phyloP scores from a whole-genome alignment of 371 early-diverging fungal genomes.

The Saksenaea vasiformis region DNA sequence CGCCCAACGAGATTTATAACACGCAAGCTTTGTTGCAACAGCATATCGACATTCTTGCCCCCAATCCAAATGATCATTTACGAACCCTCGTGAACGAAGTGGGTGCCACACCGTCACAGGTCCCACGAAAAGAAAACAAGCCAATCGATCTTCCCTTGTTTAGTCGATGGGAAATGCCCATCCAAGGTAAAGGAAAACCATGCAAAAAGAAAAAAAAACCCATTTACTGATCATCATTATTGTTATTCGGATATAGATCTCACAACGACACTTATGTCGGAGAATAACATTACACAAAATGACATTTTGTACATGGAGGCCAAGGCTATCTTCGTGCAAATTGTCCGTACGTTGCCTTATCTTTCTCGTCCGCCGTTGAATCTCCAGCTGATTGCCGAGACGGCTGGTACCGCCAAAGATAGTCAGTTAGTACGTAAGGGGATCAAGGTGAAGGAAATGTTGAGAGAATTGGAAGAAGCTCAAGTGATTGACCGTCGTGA shows the following conservation, averaged over 20 bases:
- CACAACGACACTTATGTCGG: conserved; percentile 60
- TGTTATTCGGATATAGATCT: too few relatives aligned
- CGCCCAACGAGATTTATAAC: conserved; percentile 89
- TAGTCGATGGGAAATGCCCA: conserved; percentile 89
- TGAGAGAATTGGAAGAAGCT: conserved; percentile 76
- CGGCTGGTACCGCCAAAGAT: conserved; percentile 85
- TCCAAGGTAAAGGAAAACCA: conserved; percentile 49
- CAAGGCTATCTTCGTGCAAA: conserved; percentile 89
- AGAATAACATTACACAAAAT: conserved; percentile 81
- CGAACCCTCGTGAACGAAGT: conserved; percentile 76
- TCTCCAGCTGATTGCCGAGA: conserved; percentile 75
- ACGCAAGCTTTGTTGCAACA: conserved; percentile 81
- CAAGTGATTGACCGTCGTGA: conserved; percentile 70
- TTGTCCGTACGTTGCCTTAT: conserved; percentile 78
- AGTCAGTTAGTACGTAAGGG: conserved; percentile 83
- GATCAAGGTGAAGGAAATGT: conserved; percentile 90
- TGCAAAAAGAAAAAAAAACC: neutral
- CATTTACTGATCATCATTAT: too few relatives aligned
- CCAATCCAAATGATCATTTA: conserved; percentile 77
- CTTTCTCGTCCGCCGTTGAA: conserved; percentile 52
- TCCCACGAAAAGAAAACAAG: conserved; percentile 81
- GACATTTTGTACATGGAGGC: conserved; percentile 93
- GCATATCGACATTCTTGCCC: conserved; percentile 77
- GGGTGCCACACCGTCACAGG: conserved; percentile 75
- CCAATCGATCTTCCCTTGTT: conserved; percentile 79